Evolutionary conservation across 2,329 filamentous ascomycete genomes (phyloP), one percentile per base, ranked within the genome.

Genomic region (Fusarium lyarnte): DNA sequence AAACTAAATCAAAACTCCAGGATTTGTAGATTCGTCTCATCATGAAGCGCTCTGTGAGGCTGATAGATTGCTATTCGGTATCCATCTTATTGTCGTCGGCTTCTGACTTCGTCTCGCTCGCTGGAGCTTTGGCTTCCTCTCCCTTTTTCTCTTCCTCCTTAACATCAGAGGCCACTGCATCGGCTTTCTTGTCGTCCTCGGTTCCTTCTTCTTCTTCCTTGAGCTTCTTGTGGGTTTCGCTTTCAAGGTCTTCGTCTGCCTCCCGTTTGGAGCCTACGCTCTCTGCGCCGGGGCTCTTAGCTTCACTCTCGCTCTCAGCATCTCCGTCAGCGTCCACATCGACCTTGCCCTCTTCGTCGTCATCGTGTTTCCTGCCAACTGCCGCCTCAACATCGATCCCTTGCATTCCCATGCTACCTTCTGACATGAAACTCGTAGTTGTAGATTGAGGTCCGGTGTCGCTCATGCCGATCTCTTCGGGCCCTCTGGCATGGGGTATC

Each of bases 401-500:
- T 58, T 86, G 84, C 81, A 87, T 86, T 52, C 85, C 83, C n/a
- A 87, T 75, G 41, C 82, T 79, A 38, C 77, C 79, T 47, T 84
- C 81, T 61, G 84, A 80, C 27, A 82, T 78, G 63, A 81, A 80
- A 55, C 79, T 82, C 43, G 80, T 84, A 21, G 79, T 83, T 59
- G 82, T 84, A 58, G 72, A 83, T 81, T 93, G 95, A 14, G 93
- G 91, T 0, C 96, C 96, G 73, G 94, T 92, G 79, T 99, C 96
- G 75, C 93, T 91, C 66, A 94, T 90, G 8, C 95, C 95, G 55
- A 98, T 92, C 74, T 94, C 88, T 35, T 94, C 90, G 0, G 96
- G 96, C 0, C 95, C 95, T 43, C 94, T 88, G 1, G 93, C 94
- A 81, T 97, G 94, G 9, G 94, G 93, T 58, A 90, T 91, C 12